Evolutionary conservation across 2,329 filamentous ascomycete genomes (phyloP), one percentile per base, ranked within the genome.

Genomic region (Penicillium sp.): DNA sequence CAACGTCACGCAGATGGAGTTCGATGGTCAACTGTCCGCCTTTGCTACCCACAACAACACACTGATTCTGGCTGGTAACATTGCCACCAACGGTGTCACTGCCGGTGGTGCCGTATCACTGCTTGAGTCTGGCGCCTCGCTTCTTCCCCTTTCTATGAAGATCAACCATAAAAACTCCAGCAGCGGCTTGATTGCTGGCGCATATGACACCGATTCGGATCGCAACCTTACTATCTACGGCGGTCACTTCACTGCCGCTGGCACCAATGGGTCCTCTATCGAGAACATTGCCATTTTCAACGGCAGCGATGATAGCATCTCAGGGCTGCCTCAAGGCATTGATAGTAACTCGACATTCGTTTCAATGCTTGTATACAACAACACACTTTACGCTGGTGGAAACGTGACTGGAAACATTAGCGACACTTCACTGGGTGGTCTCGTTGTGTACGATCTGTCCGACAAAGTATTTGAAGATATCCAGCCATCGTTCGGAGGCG

Each of bases 181-280:
- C 49, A 64, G 47, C 62, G 65, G 57, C 61, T 67, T 96, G n/a
- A 80, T 88, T 21, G 85, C 89, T 7, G 94, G 91, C 29, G 76
- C 86, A 2, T 96, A 95, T 68, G 91, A 96, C 71, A 83, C 82
- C 38, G 79, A 82, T 14, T 84, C 85, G 58, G 79, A 78, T 55
- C 83, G 85, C 59, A 97, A 97, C 72, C 81, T 95, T 53, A 97
- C 94, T 0, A 84, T 97, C 38, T 80, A 97, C 27, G 94, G 87
- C 46, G 94, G 94, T 1, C 91, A 92, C 65, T 99, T 99, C 70
- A 83, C 84, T 7, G 87, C 90, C 1, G 84, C 80, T 29, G 84
- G 83, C 13, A 82, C 82, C 7, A 84, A 92, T 62, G 90, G 87
- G 21, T 86, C 87, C 3, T 80, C 81, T 5, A 81, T 97, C 56